These are phyloP conservation scores for Chenopodium berlandieri DNA, from an alignment of 148 eudicot genomes.

Conservation along the genomic window DNA sequence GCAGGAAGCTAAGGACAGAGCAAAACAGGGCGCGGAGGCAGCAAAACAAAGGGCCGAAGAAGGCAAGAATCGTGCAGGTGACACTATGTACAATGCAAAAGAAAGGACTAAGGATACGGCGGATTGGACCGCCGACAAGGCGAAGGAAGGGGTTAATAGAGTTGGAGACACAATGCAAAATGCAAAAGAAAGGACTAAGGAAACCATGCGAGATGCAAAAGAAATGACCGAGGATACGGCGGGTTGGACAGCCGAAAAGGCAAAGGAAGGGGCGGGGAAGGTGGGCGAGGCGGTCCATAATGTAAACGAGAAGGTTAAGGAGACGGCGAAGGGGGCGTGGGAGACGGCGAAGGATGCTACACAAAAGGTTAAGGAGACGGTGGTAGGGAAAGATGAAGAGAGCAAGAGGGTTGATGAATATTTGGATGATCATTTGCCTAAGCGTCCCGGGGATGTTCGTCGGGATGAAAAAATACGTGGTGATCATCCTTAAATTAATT, in stretches of 20 bases:
- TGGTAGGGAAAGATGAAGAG: constrained; percentile 55
- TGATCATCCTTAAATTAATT: constrained; percentile 3
- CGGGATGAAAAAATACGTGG: constrained; percentile 6
- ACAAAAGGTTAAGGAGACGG: constrained; percentile 69
- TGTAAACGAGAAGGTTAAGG: constrained; percentile 38
- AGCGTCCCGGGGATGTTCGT: constrained; percentile 26
- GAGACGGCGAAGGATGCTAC: constrained; percentile 48
- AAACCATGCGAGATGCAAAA: constrained; percentile 10
- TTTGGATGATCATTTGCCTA: constrained; percentile 48
- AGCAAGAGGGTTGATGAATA: constrained; percentile 37
- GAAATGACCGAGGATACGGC: constrained; percentile 28
- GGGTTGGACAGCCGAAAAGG: constrained; percentile 20
- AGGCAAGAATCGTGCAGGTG: constrained; percentile 19
- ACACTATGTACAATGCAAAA: neutral
- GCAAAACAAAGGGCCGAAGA: constrained; percentile 24
- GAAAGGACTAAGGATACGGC: constrained; percentile 21
- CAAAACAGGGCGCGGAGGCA: constrained; percentile 17
- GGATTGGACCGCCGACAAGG: constrained; percentile 11
- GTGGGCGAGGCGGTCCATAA: constrained; percentile 13
- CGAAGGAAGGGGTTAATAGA: constrained; percentile 16
- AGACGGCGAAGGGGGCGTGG: constrained; percentile 27
- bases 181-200: constrained; percentile 30
- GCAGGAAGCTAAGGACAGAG: constrained; percentile 26
- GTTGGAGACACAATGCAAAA: constrained; percentile 21
- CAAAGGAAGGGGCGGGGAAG: constrained; percentile 27